Evolutionary conservation across 352 stramenopile species (phyloP), one percentile per base, ranked within the genome.

Genomic region (Pythium volutum): DNA sequence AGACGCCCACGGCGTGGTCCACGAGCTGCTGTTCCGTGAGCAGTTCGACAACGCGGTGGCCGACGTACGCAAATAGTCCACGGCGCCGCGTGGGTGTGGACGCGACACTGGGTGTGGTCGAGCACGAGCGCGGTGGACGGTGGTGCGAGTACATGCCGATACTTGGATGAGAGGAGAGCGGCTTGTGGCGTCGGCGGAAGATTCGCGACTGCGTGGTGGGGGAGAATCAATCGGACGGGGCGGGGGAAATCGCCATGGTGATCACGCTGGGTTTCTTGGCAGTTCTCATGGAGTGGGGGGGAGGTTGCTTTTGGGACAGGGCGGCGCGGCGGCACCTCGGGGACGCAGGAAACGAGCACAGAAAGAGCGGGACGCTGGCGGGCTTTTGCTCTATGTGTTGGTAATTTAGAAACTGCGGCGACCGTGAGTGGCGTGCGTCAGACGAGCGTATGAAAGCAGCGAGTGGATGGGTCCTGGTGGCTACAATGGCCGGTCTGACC

Each of bases 1-100:
- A 43, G 25, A 74, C 69, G 42, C 64, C 59, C 26, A 64, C 43
- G 20, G 55, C 66, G 56, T 69, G 58, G 39, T 71, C 58, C 27
- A 65, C 65, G 43, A 76, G 62, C 57, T 73, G 53, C 20, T 59
- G 55, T 34, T 76, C 69, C 15, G 61, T 64, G 20, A 76, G 45
- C 9, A 74, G 58, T 51, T 76, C 65, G 20, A 66, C 64, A 22
- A 73, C 64, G 10, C 34, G 42, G 39, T 60, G 59, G 38, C 52
- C 63, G 14, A 70, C 63, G 52, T 70, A 70, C 23, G 63, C 63
- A 45, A 59, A 65, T 20, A 70, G 57, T 4, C 62, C 62, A 11
- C 48, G 53, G 34, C 42, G 63, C 23, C 38, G 41, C 7, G 41
- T 33, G 0, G 47, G 25, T 2, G 47, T 26, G 1, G 63, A 38